Evolutionary conservation across 177 flowering plant species (phyloP).

Genomic region (Telopea speciosissima): DNA sequence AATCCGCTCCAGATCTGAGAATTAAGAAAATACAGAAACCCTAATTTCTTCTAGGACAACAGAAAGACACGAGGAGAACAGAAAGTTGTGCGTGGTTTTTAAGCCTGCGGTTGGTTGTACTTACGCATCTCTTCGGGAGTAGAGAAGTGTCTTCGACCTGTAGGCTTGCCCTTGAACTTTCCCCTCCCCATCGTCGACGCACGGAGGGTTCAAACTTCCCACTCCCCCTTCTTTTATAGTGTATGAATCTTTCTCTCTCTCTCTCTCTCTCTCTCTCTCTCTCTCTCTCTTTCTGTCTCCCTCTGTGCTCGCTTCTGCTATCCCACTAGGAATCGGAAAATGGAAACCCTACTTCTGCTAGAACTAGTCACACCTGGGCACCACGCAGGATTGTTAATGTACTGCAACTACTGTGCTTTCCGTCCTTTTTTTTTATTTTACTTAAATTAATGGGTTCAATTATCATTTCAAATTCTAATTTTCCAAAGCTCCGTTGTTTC

Average conservation of each 20-base stretch:
- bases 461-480: too few species aligned
- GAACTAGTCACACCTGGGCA: neutral
- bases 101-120: slow-evolving; percentile 2
- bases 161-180: slow-evolving; percentile 91
- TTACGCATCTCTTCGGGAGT: slow-evolving; percentile 79
- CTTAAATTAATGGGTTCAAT: too few species aligned
- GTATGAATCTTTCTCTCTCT: neutral
- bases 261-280: too few species aligned
- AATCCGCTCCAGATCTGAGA: neutral
- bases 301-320: neutral
- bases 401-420: neutral
- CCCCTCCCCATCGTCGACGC: slow-evolving; percentile 70
- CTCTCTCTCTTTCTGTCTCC: too few species aligned
- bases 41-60: neutral
- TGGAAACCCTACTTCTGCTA: neutral
- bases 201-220: neutral
- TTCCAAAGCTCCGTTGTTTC: too few species aligned
- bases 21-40: neutral
- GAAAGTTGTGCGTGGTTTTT: neutral
- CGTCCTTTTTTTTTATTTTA: too few species aligned
- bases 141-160: slow-evolving; percentile 86
- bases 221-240: neutral
- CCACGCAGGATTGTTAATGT: neutral
- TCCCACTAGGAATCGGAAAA: too few species aligned
- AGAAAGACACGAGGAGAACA: neutral